phyloP scores from a whole-genome alignment of 257 asterid genomes.

The Nicotiana tabacum region DNA sequence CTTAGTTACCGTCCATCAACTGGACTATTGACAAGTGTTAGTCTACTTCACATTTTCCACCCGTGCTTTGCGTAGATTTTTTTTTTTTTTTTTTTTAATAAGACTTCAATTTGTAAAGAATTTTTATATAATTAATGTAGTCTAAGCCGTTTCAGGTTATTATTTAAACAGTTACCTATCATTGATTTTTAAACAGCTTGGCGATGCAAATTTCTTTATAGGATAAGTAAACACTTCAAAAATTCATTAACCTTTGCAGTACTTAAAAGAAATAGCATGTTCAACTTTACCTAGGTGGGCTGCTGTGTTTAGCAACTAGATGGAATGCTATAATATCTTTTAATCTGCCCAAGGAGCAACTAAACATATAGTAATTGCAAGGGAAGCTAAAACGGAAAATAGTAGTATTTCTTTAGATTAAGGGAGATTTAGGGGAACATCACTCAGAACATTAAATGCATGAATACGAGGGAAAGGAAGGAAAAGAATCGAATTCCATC shows the following conservation, averaged over 20 bases:
- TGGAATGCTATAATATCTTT: neutral
- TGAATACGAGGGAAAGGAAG: neutral
- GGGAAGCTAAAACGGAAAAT: neutral
- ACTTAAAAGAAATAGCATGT: neutral
- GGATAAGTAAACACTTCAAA: neutral
- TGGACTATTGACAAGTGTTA: neutral
- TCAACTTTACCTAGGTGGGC: neutral
- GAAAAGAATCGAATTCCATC: neutral
- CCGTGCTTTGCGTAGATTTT: neutral
- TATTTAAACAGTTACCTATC: neutral
- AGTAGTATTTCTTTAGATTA: neutral
- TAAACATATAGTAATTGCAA: neutral
- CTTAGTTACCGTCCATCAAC: no score
- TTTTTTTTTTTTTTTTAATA: neutral
- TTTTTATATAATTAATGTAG: neutral
- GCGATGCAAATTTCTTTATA: neutral
- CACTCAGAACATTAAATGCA: neutral
- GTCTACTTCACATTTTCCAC: neutral
- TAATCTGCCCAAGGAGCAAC: neutral
- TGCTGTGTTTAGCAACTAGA: neutral
- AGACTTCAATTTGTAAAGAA: neutral
- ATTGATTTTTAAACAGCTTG: neutral
- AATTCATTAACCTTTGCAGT: neutral
- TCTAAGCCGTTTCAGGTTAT: neutral
- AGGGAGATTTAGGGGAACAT: neutral